Percentiles rank a stretch among this genome's conserved stretches.
Conservation (phyloP, 2,329 filamentous ascomycete genomes). For the Zopfia rhizophila region DNA sequence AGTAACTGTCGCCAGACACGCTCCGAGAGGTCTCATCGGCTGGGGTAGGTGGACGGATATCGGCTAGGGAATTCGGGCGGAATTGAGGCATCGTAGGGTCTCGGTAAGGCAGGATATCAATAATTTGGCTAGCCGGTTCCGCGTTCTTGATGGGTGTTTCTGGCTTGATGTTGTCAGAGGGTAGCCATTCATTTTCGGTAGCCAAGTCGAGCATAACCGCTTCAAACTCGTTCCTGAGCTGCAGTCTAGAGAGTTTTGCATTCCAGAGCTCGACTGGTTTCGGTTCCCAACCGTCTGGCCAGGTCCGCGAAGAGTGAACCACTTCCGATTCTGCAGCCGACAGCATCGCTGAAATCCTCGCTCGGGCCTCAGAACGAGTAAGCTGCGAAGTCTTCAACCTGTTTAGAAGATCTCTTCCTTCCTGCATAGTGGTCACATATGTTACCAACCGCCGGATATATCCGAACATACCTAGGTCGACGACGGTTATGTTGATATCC, state of each 20-base stretch:
- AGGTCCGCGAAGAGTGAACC: slow-evolving; percentile 18
- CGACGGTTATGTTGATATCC: slow-evolving; percentile 27
- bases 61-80: slow-evolving; percentile 63
- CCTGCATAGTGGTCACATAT: no score
- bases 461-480: slow-evolving; percentile 36
- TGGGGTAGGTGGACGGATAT: slow-evolving; percentile 14
- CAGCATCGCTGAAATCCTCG: slow-evolving; percentile 24
- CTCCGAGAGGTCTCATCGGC: background rate
- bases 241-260: slow-evolving; percentile 33
- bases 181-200: slow-evolving; percentile 30
- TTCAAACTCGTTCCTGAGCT: slow-evolving; percentile 33
- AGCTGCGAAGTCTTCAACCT: slow-evolving; percentile 10
- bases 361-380: slow-evolving; percentile 11
- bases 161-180: slow-evolving; percentile 2
- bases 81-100: slow-evolving; percentile 77
- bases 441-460: slow-evolving; percentile 39
- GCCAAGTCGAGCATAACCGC: slow-evolving; percentile 24
- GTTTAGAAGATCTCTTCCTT: slow-evolving; percentile 30
- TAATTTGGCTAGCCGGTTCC: no score
- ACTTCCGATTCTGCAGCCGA: slow-evolving; percentile 28
- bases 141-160: no score
- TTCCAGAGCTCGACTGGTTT: slow-evolving; percentile 33
- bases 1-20: background rate
- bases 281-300: slow-evolving; percentile 18
- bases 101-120: slow-evolving; percentile 21